Evolutionary conservation across 2,329 filamentous ascomycete genomes (phyloP).

Genomic region (Sporothrix pseudoabietina): DNA sequence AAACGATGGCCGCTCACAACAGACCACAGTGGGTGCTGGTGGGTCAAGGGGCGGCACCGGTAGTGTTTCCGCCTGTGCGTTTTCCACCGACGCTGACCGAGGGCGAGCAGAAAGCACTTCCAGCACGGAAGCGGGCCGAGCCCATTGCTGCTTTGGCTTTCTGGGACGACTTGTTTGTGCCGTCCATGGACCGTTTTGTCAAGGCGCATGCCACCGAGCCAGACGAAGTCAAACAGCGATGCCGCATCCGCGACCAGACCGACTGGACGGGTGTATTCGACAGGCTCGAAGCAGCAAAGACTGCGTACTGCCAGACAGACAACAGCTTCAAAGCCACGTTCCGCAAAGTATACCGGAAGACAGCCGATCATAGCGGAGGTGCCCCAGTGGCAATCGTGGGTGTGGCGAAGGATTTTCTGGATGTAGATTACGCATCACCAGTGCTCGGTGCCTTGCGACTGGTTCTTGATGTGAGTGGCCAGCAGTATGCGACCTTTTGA

Average conservation of each 20-base stretch:
- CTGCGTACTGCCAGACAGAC: background rate
- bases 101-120: background rate
- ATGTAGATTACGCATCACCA: conserved; percentile 15
- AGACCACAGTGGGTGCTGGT: background rate
- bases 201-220: background rate
- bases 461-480: background rate
- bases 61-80: background rate
- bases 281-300: background rate
- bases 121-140: background rate
- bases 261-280: conserved; percentile 8
- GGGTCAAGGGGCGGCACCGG: background rate
- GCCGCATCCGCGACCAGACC: conserved; percentile 2
- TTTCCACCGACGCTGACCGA: background rate
- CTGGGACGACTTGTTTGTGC: background rate
- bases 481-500: background rate
- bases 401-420: background rate
- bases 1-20: background rate
- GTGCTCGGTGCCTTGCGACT: background rate
- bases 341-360: conserved; percentile 14
- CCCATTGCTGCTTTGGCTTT: background rate
- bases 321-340: background rate
- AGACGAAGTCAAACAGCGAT: background rate
- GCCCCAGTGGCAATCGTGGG: background rate
- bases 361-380: background rate
- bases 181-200: background rate